Evolutionary conservation across 495 filamentous ascomycete species (phyloP), one percentile per base, ranked within the genome.

Genomic region (Amphirosellinia nigrospora): DNA sequence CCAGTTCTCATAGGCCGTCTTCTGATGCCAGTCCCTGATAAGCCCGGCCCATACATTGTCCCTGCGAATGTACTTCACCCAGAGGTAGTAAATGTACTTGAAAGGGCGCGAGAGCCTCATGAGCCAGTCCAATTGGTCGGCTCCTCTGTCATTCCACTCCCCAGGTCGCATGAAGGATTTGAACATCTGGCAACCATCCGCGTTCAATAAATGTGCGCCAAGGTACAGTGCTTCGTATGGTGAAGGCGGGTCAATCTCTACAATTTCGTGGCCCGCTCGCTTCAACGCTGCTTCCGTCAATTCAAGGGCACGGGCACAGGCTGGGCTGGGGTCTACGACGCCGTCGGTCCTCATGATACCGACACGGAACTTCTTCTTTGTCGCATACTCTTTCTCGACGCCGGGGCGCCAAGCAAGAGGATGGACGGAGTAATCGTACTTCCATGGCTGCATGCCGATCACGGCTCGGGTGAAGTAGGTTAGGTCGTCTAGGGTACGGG

Each of bases 391-490:
- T 26, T 82, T 74, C 69, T 88, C 86, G 6, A 90, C 75, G 4
- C 89, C 83, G 13, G 79, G 79, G 64, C 92, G 83, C 96, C 96
- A 99, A 9, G 87, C 80, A 30, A 99, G 86, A 2, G 96, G 94
- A 76, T 96, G 93, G 1, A 94, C 93, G 1, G 86, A 89, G 64
- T 93, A 87, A 72, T 98, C 96, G 75, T 97, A 97, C 70, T 87
- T 89, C 96, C 96, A 99, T 0, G 94, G 94, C 81, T 92, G 80
- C 93, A 97, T 96, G 23, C 86, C 81, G 46, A 97, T 84, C 46
- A 97, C 81, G 28, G 89, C 87, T 48, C 87, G 86, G n/a, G 92
- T 89, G 78, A 99, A 97, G 79, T 96, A 97, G 19, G 85, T 86
- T 41, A 99, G 80, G 75, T 99, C 95, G 48, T 87, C 88, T 74